Percentiles rank a stretch among this genome's conserved stretches.
These are phyloP conservation scores for Candolleomyces eurysporus DNA, from an alignment of 768 basidiomycete species.

Conservation along the genomic window DNA sequence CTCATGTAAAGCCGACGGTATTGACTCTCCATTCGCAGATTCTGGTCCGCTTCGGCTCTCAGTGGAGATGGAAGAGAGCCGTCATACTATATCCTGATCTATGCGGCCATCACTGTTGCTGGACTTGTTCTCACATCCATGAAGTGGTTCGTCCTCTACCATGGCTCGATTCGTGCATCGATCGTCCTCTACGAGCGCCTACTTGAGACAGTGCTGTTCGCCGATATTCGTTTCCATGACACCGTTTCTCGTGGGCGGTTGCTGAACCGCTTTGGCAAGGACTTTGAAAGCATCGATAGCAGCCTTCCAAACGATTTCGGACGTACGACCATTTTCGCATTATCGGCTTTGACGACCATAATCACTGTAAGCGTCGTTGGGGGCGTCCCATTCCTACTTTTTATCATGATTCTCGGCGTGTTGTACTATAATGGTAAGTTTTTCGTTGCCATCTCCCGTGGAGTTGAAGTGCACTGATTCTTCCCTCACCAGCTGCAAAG, in stretches of 20 bases:
- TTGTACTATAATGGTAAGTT: constrained; percentile 71
- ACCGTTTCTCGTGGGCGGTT: constrained; percentile 84
- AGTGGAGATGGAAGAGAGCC: constrained; percentile 43
- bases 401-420: constrained; percentile 50
- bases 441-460: not conserved
- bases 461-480: not conserved
- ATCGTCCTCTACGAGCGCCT: constrained; percentile 74
- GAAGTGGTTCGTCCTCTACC: constrained; percentile 74
- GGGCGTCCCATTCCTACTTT: constrained; percentile 70
- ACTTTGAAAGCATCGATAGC: constrained; percentile 89
- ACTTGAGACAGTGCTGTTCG: constrained; percentile 79
- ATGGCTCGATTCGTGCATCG: constrained; percentile 82
- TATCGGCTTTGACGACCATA: constrained; percentile 72
- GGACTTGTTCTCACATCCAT: constrained; percentile 54
- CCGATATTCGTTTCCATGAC: constrained; percentile 90
- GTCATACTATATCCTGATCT: constrained; percentile 66
- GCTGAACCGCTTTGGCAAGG: constrained; percentile 85
- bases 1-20: no score
- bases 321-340: constrained; percentile 65
- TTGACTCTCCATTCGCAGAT: constrained; percentile 22
- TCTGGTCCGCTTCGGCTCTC: constrained; percentile 55
- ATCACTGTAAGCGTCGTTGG: constrained; percentile 77
- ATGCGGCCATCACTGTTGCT: constrained; percentile 48
- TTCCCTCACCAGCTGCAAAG: constrained; percentile 32
- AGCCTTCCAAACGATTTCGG: constrained; percentile 83